phyloP scores from a whole-genome alignment of 1,284 basidiomycete species.

The Pisolithus thermaeus region DNA sequence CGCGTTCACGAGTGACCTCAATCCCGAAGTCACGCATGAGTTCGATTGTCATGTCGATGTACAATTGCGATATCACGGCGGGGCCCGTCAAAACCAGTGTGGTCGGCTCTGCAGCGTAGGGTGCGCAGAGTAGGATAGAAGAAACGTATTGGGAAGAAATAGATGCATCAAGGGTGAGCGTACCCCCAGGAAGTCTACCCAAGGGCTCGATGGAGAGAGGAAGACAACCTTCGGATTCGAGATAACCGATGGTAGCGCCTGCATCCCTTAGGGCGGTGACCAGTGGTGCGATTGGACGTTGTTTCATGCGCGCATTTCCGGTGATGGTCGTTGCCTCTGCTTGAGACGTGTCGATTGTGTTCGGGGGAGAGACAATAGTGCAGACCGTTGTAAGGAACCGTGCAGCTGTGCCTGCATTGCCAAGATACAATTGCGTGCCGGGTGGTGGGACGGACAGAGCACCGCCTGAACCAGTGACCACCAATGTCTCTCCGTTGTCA shows the following conservation, averaged over 20 bases:
- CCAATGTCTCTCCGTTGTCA: constrained; percentile 88
- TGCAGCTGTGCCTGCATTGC: constrained; percentile 96
- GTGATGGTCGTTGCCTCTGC: constrained; percentile 74
- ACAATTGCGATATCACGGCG: constrained; percentile 92
- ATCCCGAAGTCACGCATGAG: constrained; percentile 98
- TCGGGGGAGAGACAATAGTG: constrained; percentile 62
- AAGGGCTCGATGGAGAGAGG: constrained; percentile 82
- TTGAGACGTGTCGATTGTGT: constrained; percentile 11
- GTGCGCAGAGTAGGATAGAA: constrained; percentile 92
- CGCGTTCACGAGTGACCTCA: constrained; percentile 66
- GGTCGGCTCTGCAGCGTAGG: constrained; percentile 81
- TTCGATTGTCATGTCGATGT: constrained; percentile 99
- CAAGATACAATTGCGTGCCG: constrained; percentile 90
- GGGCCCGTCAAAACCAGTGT: constrained; percentile 75
- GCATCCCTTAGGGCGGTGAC: constrained; percentile 88
- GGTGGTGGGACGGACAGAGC: constrained; percentile 70
- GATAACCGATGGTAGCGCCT: constrained; percentile 74
- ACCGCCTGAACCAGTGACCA: constrained; percentile 87
- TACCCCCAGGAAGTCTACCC: constrained; percentile 77
- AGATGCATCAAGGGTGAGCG: constrained; percentile 85
- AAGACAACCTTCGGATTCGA: constrained; percentile 80
- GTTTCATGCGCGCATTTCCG: constrained; percentile 98
- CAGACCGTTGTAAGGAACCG: constrained; percentile 97
- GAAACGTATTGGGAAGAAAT: constrained; percentile 99
- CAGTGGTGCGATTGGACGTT: constrained; percentile 90